Evolutionary conservation across 1,139 yeast genomes (phyloP).

Genomic region (Candida smagusa): DNA sequence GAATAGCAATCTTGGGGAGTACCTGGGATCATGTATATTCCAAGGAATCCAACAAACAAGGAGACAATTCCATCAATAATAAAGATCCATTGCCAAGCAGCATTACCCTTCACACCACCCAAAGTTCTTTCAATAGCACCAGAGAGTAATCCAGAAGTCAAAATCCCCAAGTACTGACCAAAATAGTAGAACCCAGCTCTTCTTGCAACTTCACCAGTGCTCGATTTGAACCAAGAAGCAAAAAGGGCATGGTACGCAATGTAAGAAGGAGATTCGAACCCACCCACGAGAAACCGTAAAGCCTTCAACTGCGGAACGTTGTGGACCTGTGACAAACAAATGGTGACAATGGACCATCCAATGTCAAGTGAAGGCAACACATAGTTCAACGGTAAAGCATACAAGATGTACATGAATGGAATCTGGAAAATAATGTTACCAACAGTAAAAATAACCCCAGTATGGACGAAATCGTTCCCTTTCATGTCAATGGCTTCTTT

Average conservation of each 20-base stretch:
- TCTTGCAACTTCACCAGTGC: conserved; percentile 53
- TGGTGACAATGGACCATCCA: conserved; percentile 65
- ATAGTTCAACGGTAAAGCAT: conserved; percentile 50
- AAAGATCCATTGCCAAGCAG: conserved; percentile 75
- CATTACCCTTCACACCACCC: conserved; percentile 46
- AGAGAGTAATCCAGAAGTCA: conserved; percentile 63
- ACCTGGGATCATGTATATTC: conserved; percentile 64
- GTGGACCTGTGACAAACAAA: conserved; percentile 48
- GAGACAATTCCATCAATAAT: conserved; percentile 65
- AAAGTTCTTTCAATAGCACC: conserved; percentile 53
- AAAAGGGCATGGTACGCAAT: conserved; percentile 59
- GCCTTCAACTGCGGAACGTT: conserved; percentile 51
- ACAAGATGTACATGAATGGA: conserved; percentile 43
- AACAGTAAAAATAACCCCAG: conserved; percentile 55
- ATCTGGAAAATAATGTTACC: conserved; percentile 60
- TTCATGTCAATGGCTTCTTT: conserved; percentile 55
- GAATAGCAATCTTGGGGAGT: conserved; percentile 62
- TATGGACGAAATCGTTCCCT: conserved; percentile 63
- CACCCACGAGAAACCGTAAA: conserved; percentile 58
- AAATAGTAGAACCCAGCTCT: conserved; percentile 60
- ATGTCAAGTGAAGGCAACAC: conserved; percentile 58
- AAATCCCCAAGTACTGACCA: conserved; percentile 58
- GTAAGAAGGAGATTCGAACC: conserved; percentile 59
- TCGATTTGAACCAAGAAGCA: conserved; percentile 55
- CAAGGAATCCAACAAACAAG: conserved; percentile 57